Evolutionary conservation across 2,329 filamentous ascomycete species (phyloP), one percentile per base, ranked within the genome.

Genomic region (Colletotrichum echinochloae): DNA sequence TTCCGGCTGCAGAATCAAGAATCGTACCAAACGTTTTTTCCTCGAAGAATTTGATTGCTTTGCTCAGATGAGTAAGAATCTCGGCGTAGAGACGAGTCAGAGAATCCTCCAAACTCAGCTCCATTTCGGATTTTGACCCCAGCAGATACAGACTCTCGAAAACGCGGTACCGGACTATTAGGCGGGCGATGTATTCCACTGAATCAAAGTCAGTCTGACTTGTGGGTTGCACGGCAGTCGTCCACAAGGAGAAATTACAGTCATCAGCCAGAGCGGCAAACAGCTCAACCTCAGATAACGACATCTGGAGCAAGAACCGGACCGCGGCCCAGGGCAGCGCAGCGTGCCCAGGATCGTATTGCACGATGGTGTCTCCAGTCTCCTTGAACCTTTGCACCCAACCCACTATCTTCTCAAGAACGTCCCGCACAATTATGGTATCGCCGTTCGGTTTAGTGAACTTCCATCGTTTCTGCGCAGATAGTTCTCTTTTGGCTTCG

Each of bases 281-380:
- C 4, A 54, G 9, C 26, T 54, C 28, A 11, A 63, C 20, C 6
- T 54, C 49, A 4, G 44, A 51, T 11, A 65, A n/a, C 0, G 52
- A 9, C 1, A 57, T 18, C 26, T 77, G 72, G 16, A 79, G 69
- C 18, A 79, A n/a, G 52, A 79, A 76, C 44, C 77, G 52, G 1
- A 79, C 72, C 12, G 61, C 74, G 18, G 76, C 78, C 77, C 78
- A 79, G 1, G 77, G 78, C n/a, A 79, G 59, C 20, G 73, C 70
- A 56, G 77, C 76, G 67, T 77, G 75, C 14, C 52, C 68, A 2
- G 76, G 76, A 37, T 78, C 75, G 59, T 75, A 77, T 37, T 77
- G 73, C 6, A 76, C 74, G 14, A 65, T 72, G 11, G 74, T 59
- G 60, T 79, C 76, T 1, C 74, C 77, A 1, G 77, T 64, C 7